Conservation (phyloP, 441 rosid species). For the Jatropha podagrica region DNA sequence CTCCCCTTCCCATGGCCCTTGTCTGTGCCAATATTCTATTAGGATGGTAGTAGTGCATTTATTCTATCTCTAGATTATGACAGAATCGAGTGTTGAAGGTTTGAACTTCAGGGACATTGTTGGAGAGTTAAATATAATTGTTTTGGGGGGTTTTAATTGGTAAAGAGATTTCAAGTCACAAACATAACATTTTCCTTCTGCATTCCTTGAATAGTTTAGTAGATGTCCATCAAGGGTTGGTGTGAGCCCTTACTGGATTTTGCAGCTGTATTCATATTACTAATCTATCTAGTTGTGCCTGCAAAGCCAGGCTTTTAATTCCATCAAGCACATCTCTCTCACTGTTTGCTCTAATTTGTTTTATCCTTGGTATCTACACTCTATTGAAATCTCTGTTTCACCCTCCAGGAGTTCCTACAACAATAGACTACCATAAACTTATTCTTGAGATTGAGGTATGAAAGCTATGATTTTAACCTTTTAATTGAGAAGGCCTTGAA, state of each 20-base stretch:
- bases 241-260: not conserved
- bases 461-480: constrained; percentile 18
- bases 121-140: not conserved
- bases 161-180: not conserved
- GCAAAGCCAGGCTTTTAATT: not conserved
- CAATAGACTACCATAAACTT: constrained; percentile 91
- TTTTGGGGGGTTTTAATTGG: not conserved
- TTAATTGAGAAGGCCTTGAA: not conserved
- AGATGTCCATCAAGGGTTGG: not conserved
- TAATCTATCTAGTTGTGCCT: not conserved
- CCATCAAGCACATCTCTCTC: not conserved
- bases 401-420: constrained; percentile 81
- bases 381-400: not conserved
- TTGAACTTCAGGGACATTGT: not conserved
- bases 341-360: not conserved
- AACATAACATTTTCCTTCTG: not conserved
- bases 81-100: not conserved
- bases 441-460: constrained; percentile 88
- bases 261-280: not conserved
- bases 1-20: not conserved
- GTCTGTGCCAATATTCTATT: not conserved
- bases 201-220: not conserved
- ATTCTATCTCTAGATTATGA: not conserved
- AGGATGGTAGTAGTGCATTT: constrained; percentile 7
- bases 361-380: not conserved